Base-by-base conservation (phyloP, 106 monocot genomes). In the Hemerocallis citrina region DNA sequence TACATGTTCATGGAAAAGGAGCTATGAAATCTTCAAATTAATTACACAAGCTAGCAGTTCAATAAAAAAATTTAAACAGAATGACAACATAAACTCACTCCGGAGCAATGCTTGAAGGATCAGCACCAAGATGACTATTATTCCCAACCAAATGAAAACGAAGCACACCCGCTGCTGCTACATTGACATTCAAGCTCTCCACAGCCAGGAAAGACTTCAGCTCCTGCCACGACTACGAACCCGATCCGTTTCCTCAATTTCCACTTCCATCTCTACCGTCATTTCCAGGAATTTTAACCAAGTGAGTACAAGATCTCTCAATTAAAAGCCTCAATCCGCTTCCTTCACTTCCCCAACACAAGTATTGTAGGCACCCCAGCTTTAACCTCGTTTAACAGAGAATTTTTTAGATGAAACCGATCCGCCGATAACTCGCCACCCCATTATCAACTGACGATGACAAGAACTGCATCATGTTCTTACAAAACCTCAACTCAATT, bases 391-490 rank as follows among this genome's bases (percentile, higher is more conserved):
- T 59, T 66, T 51, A 94, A 71, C 32, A 82, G 64, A 59, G 80
- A 42, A 20, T 89, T 85, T n/a, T 48, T 59, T 86, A 21, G 69
- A 62, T 55, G 85, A 82, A 34, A 86, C 75, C 1, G 89, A 89
- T 1, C 85, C 94, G 30, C 94, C 94, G 59, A 94, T 77, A 70
- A 94, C 89, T 4, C 85, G 68, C 85, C 85, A 94, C n/a, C 3
- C 89, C 94, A 64, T 94, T 94, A 15, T 86, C 89, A 27, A 39
- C 65, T 6, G 89, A 94, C 5, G 72, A 72, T 22, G 80, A 38
- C 64, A 94, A 69, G 65, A 94, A 89, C 48, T 86, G 89, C 94
- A 94, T 94, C 94, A 94, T 94, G 69, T 94, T 94, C 73, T 81
- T 94, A 50, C 94, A 94, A 14, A 83, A 78, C 33, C 75, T 65